Evolutionary conservation across 23 red algal species (phyloP).

Genomic region (Agarophyton chilense): DNA sequence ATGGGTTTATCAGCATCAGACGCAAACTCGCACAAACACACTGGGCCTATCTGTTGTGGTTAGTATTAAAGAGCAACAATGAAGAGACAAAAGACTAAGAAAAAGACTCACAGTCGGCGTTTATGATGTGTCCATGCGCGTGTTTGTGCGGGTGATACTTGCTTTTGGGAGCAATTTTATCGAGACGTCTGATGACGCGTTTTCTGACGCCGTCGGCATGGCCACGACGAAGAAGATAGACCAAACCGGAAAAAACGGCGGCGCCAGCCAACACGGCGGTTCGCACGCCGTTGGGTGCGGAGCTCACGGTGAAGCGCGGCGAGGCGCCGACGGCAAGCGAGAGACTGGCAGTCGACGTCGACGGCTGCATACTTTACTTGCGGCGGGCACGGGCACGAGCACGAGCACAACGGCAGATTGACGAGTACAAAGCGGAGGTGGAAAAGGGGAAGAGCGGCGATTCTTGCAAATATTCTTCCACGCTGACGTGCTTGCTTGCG

Average conservation of each 20-base stretch:
- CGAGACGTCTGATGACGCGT: constrained; percentile 46
- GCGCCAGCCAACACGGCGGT: constrained; percentile 23
- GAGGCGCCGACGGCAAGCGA: constrained; percentile 27
- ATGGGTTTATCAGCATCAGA: constrained; percentile 21
- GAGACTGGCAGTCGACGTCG: constrained; percentile 25
- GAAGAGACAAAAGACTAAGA: no score
- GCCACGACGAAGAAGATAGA: constrained; percentile 28
- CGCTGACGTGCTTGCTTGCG: constrained; percentile 10
- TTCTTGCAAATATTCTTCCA: neutral
- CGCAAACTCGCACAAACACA: constrained; percentile 71
- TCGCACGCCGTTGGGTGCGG: constrained; percentile 41
- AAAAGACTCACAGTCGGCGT: constrained; percentile 65
- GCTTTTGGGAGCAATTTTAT: constrained; percentile 30
- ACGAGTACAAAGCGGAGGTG: no score
- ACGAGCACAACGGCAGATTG: no score
- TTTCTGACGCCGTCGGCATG: constrained; percentile 41
- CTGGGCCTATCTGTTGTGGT: constrained; percentile 34
- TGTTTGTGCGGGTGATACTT: constrained; percentile 13
- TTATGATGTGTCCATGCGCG: constrained; percentile 22
- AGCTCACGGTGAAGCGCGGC: constrained; percentile 30
- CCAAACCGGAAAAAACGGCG: constrained; percentile 38
- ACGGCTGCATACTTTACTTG: constrained; percentile 17
- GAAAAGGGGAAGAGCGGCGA: no score
- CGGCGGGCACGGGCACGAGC: no score
- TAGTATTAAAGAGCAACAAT: neutral